Base-by-base conservation (phyloP, 2,329 filamentous ascomycete genomes). In the Clarireedia paspali region DNA sequence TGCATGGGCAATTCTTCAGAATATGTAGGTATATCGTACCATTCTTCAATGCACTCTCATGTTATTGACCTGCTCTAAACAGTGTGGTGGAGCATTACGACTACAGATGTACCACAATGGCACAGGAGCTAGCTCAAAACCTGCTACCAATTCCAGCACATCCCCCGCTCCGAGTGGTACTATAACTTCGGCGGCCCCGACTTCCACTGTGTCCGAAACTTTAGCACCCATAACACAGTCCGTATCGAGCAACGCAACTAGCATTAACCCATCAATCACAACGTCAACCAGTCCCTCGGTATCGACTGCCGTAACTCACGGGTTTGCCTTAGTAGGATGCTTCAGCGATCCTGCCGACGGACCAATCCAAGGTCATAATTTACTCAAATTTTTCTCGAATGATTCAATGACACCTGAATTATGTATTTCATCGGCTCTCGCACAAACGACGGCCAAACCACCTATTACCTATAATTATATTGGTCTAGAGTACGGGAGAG, bases 381-480 rank as follows among this genome's bases (percentile, higher is more conserved):
- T 70, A 38, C 67, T 65, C 2, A 65, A 64, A 30, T 53, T 71
- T 24, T 65, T 68, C 53, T 62, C 62, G 36, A 70, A 70, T 55
- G 60, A 66, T 56, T 66, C 63, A 56, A 67, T 70, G 58, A 71
- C 66, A 1, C 68, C 68, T 9, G 67, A 70, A 48, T 65, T 70
- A n/a, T 70, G 68, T 50, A 66, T 70, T 14, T 66, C 60, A 2
- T 65, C 67, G 36, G 69, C 68, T 6, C 60, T 69, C 23, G 64
- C 64, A 6, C 55, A 64, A 24, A 64, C 64, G 3, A 62, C 62
- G 26, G 66, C 66, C 12, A 58, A 58, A 6, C 67, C 66, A 0
- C 66, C 65, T 1, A 68, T 64, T 0, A 65, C 66, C 0, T 64
- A 58, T 47, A 55, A 63, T 17, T 70, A 68, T 45, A 56, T 67